Evolutionary conservation across 176 grass and related monocot genomes (phyloP).

Genomic region (Cenchrus fungigraminus): DNA sequence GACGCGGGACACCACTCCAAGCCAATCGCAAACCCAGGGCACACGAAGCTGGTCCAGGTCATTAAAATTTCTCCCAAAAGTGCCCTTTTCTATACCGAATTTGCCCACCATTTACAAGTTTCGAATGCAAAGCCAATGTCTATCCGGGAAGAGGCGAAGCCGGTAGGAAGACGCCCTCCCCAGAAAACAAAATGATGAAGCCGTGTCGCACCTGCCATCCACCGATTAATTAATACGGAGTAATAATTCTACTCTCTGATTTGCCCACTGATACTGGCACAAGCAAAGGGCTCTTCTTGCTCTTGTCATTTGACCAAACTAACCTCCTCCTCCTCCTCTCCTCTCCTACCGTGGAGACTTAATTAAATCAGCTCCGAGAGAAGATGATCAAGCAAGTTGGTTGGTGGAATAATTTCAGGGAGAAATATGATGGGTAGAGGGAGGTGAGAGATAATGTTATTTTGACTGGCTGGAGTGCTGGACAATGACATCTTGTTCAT

Average conservation of each 20-base stretch:
- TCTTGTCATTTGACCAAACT: slow-evolving; percentile 1
- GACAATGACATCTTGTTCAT: background rate
- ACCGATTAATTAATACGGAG: background rate
- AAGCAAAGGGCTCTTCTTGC: background rate
- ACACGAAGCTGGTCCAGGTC: slow-evolving; percentile 24
- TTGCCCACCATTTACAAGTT: slow-evolving; percentile 49
- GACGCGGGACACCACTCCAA: background rate
- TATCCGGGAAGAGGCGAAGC: slow-evolving; percentile 44
- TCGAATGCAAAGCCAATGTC: slow-evolving; percentile 20
- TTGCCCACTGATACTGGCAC: background rate
- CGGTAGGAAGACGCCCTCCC: slow-evolving; percentile 28
- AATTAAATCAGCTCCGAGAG: background rate
- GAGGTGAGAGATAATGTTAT: background rate
- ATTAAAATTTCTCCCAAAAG: background rate
- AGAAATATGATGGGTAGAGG: slow-evolving; percentile 2
- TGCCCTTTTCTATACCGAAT: background rate
- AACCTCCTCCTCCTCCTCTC: background rate
- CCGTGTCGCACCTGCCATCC: slow-evolving; percentile 34
- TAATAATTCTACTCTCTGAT: background rate
- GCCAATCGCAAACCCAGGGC: background rate
- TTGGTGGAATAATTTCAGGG: background rate
- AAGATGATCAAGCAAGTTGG: background rate
- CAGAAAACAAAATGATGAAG: background rate
- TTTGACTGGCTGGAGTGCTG: background rate
- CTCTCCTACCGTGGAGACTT: background rate